These are phyloP conservation scores for Leptographium galeiforme DNA, from an alignment of 2,329 filamentous ascomycete species.

Conservation along the genomic window DNA sequence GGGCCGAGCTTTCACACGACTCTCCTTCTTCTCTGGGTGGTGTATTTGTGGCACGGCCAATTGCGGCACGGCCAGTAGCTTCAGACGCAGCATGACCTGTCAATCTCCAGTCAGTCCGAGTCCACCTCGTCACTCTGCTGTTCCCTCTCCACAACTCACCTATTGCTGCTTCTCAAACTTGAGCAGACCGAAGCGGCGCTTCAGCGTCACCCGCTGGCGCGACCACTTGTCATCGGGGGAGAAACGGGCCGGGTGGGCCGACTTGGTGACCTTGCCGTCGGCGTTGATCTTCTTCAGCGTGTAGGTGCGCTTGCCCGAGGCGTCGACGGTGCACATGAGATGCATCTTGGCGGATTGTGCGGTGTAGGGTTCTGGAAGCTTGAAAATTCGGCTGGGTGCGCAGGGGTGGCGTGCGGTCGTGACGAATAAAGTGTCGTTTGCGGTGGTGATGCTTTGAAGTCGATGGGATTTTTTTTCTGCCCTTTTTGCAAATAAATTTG, in stretches of 20 bases:
- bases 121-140: neutral
- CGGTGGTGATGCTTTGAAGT: neutral
- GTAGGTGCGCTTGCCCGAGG: conserved; percentile 77
- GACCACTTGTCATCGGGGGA: conserved; percentile 99
- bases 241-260: conserved; percentile 89
- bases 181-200: conserved; percentile 82
- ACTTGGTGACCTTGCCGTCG: conserved; percentile 79
- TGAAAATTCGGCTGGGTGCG: neutral
- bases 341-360: conserved; percentile 28
- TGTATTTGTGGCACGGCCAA: neutral
- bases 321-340: conserved; percentile 73
- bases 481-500: neutral
- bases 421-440: neutral
- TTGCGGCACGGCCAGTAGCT: neutral
- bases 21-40: too few species aligned
- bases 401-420: neutral
- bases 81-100: neutral
- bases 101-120: neutral
- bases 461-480: neutral
- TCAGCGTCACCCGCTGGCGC: conserved; percentile 85
- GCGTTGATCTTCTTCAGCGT: conserved; percentile 78
- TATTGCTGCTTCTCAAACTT: conserved; percentile 47
- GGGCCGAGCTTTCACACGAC: too few species aligned
- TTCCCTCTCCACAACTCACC: conserved; percentile 30
- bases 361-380: neutral